Conservation (phyloP, 2,329 filamentous ascomycete species). For the Diaporthe humulicola region DNA sequence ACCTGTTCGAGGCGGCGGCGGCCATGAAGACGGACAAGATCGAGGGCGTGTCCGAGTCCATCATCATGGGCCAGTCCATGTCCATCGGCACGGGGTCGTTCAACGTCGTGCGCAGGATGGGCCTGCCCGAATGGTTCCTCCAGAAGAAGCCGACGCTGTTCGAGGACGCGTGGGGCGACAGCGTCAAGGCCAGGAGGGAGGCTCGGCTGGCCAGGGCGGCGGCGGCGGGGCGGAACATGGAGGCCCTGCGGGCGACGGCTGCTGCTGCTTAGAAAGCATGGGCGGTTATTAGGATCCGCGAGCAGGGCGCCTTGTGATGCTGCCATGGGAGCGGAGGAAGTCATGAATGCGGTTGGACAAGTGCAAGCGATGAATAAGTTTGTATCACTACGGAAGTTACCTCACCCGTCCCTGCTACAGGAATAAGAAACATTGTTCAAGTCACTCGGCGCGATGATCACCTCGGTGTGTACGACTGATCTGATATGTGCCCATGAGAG, state of each 20-base stretch:
- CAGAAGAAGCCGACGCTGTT: conserved; percentile 74
- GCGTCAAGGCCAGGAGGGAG: conserved; percentile 45
- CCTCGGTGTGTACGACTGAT: background rate
- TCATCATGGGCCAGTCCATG: conserved; percentile 98
- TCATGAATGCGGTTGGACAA: background rate
- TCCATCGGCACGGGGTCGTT: conserved; percentile 91
- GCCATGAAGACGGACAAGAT: conserved; percentile 93
- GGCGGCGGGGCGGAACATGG: background rate
- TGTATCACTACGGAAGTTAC: background rate
- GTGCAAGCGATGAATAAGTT: background rate
- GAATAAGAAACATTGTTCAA: background rate
- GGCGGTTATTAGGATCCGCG: background rate
- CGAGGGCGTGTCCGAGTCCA: conserved; percentile 94
- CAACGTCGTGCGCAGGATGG: conserved; percentile 85
- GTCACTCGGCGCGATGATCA: too few relatives aligned
- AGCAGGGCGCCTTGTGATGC: background rate
- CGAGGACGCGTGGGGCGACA: conserved; percentile 72
- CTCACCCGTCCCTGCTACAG: background rate
- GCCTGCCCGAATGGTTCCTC: conserved; percentile 72
- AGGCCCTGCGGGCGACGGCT: conserved; percentile 7
- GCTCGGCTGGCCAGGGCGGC: conserved; percentile 20
- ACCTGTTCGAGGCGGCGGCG: conserved; percentile 94
- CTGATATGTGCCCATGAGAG: too few relatives aligned
- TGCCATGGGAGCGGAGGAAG: background rate
- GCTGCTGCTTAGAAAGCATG: conserved; percentile 36